Percentiles rank a stretch among this genome's conserved stretches.
Evolutionary conservation across 2,329 filamentous ascomycete genomes (phyloP).

Genomic region (Aspergillus candidus): DNA sequence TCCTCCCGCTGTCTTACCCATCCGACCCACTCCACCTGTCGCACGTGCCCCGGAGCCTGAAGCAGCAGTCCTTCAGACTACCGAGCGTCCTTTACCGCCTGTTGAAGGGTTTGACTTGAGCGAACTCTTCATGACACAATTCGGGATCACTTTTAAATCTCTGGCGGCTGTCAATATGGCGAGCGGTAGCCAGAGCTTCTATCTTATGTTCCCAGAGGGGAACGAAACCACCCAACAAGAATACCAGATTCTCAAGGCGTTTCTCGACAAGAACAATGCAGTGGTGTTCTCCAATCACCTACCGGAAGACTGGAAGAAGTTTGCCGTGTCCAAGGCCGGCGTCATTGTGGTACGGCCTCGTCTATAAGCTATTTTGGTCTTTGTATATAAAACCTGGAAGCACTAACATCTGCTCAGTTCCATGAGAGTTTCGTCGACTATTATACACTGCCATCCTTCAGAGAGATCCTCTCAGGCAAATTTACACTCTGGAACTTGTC

Average conservation of each 20-base stretch:
- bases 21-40: too few species aligned
- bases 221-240: constrained; percentile 17
- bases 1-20: too few species aligned
- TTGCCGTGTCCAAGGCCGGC: constrained; percentile 23
- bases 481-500: constrained; percentile 34
- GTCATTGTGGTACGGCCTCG: constrained; percentile 32
- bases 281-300: constrained; percentile 26
- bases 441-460: constrained; percentile 22
- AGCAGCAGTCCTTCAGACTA: neutral
- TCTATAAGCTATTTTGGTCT: constrained; percentile 1
- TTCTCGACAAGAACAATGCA: constrained; percentile 21
- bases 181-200: constrained; percentile 23
- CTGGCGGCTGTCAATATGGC: constrained; percentile 18
- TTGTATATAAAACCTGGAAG: neutral
- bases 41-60: neutral
- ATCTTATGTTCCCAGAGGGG: constrained; percentile 27
- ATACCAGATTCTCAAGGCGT: constrained; percentile 19
- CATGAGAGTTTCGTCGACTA: constrained; percentile 32
- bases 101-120: constrained; percentile 6
- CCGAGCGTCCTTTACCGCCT: neutral
- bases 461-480: constrained; percentile 15
- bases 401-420: constrained; percentile 23
- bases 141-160: constrained; percentile 23
- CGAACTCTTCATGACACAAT: constrained; percentile 11
- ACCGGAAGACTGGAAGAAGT: constrained; percentile 32